Base-by-base conservation (phyloP, 345 rosid species). In the Arabis hirsuta region DNA sequence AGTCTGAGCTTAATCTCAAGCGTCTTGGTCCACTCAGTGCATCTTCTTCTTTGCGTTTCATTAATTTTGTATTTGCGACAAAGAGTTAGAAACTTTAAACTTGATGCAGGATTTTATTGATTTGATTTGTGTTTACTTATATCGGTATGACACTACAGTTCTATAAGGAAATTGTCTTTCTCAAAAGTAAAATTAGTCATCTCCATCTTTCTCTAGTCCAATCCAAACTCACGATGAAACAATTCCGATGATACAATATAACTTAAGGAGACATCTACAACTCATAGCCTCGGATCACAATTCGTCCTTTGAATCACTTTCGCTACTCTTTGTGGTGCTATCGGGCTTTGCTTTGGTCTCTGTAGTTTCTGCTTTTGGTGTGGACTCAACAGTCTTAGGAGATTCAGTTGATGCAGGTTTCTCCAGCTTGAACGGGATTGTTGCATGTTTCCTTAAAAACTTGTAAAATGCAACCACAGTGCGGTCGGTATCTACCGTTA, bases 401-500 rank as follows among this genome's bases (percentile, higher is more conserved):
- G 82, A 71, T 54, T 87, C 80, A 22, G 90, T 22, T 29, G 90
- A 72, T 24, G 80, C 78, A 32, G 97, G 92, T 47, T 95, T 92
- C 82, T 88, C 90, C 67, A 95, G 87, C 81, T 92, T 95, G 84
- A 95, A 95, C 14, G 99, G 98, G 60, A 90, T 87, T 0, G 97
- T 84, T 1, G 98, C 98, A 9, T 92, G 84, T 59, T 91, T 90
- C 88, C 91, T 90, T 26, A 92, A 69, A 75, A 96, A 96, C 78
- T 96, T 96, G 67, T 92, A 96, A 3, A 90, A 81, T 55, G 96
- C 98, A 72, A 91, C 96, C 76, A 96, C 99, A 0, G 99, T 96
- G 6, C 98, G 85, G 81, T 96, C 97, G 3, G 90, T 27, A 56
- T 96, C 99, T 24, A 90, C 98, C 1, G 92, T 86, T 26, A 90